Conservation (phyloP, 2,329 filamentous ascomycete genomes). For the Calonectria pseudoturangicola region DNA sequence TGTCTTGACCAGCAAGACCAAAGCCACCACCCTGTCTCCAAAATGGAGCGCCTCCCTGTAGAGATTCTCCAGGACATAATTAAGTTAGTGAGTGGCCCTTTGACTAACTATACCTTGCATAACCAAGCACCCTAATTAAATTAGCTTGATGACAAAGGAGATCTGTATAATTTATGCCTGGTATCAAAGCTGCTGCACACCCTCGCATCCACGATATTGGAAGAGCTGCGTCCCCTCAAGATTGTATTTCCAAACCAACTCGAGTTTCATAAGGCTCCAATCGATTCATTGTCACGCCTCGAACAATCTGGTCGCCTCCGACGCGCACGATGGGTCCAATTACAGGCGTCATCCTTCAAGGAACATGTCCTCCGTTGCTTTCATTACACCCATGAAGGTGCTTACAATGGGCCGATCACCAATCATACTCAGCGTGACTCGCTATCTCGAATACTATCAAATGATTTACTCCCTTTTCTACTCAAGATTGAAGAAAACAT, state of each 20-base stretch:
- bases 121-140: not conserved
- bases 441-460: not conserved
- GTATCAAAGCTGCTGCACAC: not conserved
- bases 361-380: not conserved
- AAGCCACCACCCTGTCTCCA: not conserved
- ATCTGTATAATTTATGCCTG: not conserved
- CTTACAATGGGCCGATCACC: too few species aligned
- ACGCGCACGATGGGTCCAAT: not conserved
- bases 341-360: not conserved
- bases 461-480: not conserved
- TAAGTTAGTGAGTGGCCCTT: not conserved
- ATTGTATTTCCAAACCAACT: constrained; percentile 2
- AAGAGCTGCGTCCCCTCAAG: not conserved
- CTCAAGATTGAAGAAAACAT: not conserved
- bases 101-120: not conserved
- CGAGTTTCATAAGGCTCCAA: not conserved
- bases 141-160: not conserved
- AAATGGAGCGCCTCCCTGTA: not conserved
- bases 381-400: not conserved
- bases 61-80: not conserved
- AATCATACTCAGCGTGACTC: not conserved
- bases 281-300: not conserved
- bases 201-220: not conserved
- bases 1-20: too few species aligned
- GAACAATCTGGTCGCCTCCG: not conserved